Conservation (phyloP, 2,329 filamentous ascomycete genomes). For the Metarhizium anisopliae region DNA sequence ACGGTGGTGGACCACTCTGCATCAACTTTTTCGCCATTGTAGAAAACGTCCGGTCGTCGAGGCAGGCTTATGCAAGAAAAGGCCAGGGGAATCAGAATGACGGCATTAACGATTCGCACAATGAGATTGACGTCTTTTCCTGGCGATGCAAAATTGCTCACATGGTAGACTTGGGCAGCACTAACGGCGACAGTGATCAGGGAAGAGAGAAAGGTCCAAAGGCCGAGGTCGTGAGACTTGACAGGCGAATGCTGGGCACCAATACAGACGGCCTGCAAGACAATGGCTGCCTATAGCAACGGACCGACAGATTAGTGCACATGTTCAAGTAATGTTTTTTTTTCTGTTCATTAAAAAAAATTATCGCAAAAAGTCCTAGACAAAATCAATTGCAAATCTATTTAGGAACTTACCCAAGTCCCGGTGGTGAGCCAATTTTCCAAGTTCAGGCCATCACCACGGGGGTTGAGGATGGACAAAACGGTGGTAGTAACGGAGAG, state of each 20-base stretch:
- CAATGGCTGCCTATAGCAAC: conserved; percentile 34
- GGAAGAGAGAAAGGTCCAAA: conserved; percentile 40
- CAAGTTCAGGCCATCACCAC: conserved; percentile 31
- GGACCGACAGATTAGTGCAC: not conserved
- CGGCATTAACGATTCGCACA: conserved; percentile 36
- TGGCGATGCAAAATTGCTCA: conserved; percentile 20
- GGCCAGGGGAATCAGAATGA: conserved; percentile 33
- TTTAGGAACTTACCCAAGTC: conserved; percentile 49
- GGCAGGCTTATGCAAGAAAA: conserved; percentile 48
- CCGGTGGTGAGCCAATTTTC: conserved; percentile 52
- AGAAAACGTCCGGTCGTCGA: conserved; percentile 58
- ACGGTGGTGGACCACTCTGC: conserved; percentile 51
- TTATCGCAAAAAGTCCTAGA: not conserved
- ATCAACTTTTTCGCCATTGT: conserved; percentile 52
- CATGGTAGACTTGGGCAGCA: conserved; percentile 34
- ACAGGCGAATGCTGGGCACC: conserved; percentile 41
- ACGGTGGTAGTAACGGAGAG: conserved; percentile 49
- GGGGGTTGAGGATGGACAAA: conserved; percentile 33
- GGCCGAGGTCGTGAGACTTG: conserved; percentile 42
- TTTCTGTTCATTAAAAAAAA: not conserved
- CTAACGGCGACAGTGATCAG: conserved; percentile 33
- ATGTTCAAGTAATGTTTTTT: not conserved
- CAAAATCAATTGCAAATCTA: not conserved
- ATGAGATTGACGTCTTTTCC: conserved; percentile 33
- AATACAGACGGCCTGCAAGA: conserved; percentile 42